These are phyloP conservation scores for Coprinellus micaceus DNA, from an alignment of 768 basidiomycete genomes.

Conservation along the genomic window DNA sequence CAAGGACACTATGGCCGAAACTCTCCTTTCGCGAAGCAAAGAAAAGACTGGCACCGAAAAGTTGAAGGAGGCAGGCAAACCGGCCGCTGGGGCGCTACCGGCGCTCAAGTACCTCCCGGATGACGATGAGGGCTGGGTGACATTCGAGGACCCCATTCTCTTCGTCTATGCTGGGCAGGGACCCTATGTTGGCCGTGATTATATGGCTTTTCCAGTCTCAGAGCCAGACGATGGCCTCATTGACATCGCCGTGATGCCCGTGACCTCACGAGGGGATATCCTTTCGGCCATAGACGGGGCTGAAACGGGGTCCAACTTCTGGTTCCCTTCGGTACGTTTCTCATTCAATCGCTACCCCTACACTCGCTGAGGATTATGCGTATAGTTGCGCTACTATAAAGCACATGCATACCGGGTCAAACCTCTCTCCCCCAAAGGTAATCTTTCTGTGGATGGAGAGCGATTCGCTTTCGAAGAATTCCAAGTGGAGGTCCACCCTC, in stretches of 20 bases:
- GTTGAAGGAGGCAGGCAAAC: conserved; percentile 13
- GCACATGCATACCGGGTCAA: conserved; percentile 70
- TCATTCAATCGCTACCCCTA: background rate
- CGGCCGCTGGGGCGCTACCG: conserved; percentile 32
- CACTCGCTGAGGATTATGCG: conserved; percentile 3
- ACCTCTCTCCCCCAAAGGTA: conserved; percentile 50
- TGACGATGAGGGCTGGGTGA: conserved; percentile 63
- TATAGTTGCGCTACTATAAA: conserved; percentile 68
- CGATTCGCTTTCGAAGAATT: conserved; percentile 68
- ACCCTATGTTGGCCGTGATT: conserved; percentile 67
- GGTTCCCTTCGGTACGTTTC: conserved; percentile 52
- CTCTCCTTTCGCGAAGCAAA: conserved; percentile 37
- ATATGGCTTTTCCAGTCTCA: conserved; percentile 84
- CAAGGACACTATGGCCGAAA: conserved; percentile 66
- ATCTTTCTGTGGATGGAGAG: conserved; percentile 77
- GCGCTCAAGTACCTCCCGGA: conserved; percentile 40
- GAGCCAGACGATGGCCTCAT: conserved; percentile 75
- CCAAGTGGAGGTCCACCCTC: conserved; percentile 72
- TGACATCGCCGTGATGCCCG: conserved; percentile 63
- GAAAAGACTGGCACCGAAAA: conserved; percentile 10
- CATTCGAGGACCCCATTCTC: conserved; percentile 61
- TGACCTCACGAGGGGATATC: conserved; percentile 47
- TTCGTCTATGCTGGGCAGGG: conserved; percentile 78
- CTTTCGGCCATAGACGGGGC: conserved; percentile 57
- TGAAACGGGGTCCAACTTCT: conserved; percentile 57